These are phyloP conservation scores for Acer negundo DNA, from an alignment of 345 rosid species.

Conservation along the genomic window DNA sequence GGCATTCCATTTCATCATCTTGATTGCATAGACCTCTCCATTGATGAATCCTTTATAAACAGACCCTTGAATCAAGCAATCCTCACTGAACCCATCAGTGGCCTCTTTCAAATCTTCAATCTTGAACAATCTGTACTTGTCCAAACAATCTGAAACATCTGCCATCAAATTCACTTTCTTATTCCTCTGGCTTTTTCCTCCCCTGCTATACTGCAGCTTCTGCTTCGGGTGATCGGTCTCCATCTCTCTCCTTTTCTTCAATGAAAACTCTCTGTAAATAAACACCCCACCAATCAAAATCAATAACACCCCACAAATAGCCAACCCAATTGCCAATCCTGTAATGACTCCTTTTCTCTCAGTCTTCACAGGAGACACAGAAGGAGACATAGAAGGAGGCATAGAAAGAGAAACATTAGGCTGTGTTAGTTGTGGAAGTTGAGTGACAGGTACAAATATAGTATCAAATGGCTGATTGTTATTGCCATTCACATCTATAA, in stretches of 20 bases:
- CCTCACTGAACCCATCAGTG: slow-evolving; percentile 48
- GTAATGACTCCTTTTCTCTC: slow-evolving; percentile 47
- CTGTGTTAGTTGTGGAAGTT: slow-evolving; percentile 50
- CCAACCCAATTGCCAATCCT: slow-evolving; percentile 59
- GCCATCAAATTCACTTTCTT: slow-evolving; percentile 56
- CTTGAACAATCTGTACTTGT: slow-evolving; percentile 61
- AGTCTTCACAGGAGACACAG: slow-evolving; percentile 22
- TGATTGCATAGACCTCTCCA: slow-evolving; percentile 61
- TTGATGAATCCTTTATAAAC: slow-evolving; percentile 58
- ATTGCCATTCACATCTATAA: slow-evolving; percentile 48
- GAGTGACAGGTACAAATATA: slow-evolving; percentile 53
- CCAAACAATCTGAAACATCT: slow-evolving; percentile 74
- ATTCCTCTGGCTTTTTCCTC: slow-evolving; percentile 28
- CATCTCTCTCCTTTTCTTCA: slow-evolving; percentile 26
- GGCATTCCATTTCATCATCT: slow-evolving; percentile 80
- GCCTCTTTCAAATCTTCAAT: slow-evolving; percentile 63
- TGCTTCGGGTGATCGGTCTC: slow-evolving; percentile 32
- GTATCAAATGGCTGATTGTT: slow-evolving; percentile 36
- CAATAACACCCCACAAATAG: slow-evolving; percentile 38
- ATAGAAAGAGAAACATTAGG: slow-evolving; percentile 30
- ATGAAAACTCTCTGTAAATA: slow-evolving; percentile 31
- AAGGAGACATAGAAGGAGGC: slow-evolving; percentile 21
- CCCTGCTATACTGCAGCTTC: slow-evolving; percentile 18
- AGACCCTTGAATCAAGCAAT: slow-evolving; percentile 65
- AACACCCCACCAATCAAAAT: slow-evolving; percentile 28